Evolutionary conservation across 1,139 yeast species (phyloP).

Genomic region (Barnettozyma hawaiiensis): DNA sequence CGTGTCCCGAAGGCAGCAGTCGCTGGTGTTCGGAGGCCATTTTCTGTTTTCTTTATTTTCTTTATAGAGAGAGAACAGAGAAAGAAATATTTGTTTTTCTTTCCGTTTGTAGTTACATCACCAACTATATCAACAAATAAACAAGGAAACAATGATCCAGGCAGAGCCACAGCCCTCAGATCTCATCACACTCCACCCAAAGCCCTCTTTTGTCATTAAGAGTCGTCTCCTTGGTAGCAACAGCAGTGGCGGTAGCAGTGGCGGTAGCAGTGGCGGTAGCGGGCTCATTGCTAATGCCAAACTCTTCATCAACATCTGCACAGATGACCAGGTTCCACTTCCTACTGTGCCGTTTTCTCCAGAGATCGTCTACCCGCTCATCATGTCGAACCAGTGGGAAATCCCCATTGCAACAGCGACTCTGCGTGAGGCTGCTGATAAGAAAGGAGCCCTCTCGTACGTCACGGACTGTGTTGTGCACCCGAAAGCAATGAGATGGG

Average conservation of each 20-base stretch:
- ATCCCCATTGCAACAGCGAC: constrained; percentile 71
- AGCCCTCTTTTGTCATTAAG: constrained; percentile 62
- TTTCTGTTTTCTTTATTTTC: not conserved
- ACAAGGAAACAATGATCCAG: not conserved
- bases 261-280: not conserved
- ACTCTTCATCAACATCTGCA: constrained; percentile 65
- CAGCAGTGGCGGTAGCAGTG: not conserved
- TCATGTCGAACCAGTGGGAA: constrained; percentile 74
- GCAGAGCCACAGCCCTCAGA: constrained; percentile 8
- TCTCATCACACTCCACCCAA: constrained; percentile 36
- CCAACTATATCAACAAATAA: not conserved
- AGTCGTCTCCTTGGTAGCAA: constrained; percentile 35
- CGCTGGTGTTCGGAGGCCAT: constrained; percentile 3
- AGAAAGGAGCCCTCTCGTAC: constrained; percentile 57
- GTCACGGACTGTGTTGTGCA: constrained; percentile 78
- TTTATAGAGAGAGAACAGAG: not conserved
- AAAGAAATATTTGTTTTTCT: no score
- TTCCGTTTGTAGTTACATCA: not conserved
- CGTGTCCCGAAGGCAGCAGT: constrained; percentile 3
- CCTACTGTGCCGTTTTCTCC: constrained; percentile 51
- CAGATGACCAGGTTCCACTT: constrained; percentile 57
- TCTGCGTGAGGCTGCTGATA: constrained; percentile 51
- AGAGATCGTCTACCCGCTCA: constrained; percentile 52
- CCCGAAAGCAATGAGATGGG: constrained; percentile 55
- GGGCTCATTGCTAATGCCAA: not conserved